These are phyloP conservation scores for Agrostemma githago DNA, from an alignment of 148 eudicot species.

Conservation along the genomic window DNA sequence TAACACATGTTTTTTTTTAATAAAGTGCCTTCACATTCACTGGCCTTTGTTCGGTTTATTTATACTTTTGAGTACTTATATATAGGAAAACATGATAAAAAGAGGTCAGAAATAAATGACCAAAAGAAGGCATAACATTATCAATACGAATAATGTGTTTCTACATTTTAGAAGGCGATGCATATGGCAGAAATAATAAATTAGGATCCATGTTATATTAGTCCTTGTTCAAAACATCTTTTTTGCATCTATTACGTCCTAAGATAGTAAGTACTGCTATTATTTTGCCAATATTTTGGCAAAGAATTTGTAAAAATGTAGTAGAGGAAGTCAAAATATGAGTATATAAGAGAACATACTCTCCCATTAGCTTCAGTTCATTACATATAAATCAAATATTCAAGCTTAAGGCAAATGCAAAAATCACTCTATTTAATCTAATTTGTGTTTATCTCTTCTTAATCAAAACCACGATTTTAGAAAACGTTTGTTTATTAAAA, in stretches of 20 bases:
- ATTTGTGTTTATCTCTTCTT: background rate
- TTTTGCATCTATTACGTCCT: constrained; percentile 1
- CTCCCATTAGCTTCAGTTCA: background rate
- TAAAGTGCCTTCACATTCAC: no score
- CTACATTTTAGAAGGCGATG: no score
- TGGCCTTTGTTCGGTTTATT: no score
- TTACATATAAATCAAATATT: background rate
- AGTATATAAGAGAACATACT: background rate
- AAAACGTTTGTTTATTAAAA: background rate
- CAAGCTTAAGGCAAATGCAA: background rate
- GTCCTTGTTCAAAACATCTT: background rate
- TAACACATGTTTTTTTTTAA: no score
- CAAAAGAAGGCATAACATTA: no score
- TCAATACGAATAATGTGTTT: no score
- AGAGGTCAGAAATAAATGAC: no score
- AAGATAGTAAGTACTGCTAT: constrained; percentile 4
- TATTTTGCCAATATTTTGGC: constrained; percentile 10
- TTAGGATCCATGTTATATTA: no score
- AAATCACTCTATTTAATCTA: background rate
- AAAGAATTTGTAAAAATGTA: background rate
- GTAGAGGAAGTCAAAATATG: background rate
- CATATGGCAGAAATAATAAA: no score
- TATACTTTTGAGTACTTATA: no score
- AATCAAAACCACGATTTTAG: background rate
- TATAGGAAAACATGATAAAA: no score